Percentiles rank a stretch among this genome's conserved stretches.
Evolutionary conservation across 2,329 filamentous ascomycete genomes (phyloP).

Genomic region (Cercospora zeina): DNA sequence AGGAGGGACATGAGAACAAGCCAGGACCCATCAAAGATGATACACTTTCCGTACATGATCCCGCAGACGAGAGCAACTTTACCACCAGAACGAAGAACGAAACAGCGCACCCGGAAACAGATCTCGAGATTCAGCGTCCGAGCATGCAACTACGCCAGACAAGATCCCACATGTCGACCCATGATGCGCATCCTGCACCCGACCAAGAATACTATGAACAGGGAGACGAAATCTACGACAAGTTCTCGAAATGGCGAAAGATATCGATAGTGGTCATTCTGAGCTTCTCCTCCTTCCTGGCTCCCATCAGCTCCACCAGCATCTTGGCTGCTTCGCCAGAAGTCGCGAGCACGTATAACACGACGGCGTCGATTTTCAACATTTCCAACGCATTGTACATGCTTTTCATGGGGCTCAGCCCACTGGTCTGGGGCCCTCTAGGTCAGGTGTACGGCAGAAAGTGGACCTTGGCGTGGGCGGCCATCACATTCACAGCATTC

Average conservation of each 20-base stretch:
- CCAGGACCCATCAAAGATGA: conserved; percentile 19
- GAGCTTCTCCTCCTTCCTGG: conserved; percentile 73
- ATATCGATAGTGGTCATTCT: conserved; percentile 66
- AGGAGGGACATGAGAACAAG: conserved; percentile 22
- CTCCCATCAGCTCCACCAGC: conserved; percentile 72
- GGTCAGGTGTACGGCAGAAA: conserved; percentile 53
- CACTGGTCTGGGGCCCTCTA: conserved; percentile 71
- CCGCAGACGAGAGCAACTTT: not conserved
- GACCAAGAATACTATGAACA: conserved; percentile 43
- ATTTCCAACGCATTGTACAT: conserved; percentile 74
- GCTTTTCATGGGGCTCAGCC: conserved; percentile 69
- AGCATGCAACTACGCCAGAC: conserved; percentile 36
- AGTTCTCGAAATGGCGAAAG: conserved; percentile 63
- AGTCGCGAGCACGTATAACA: conserved; percentile 57
- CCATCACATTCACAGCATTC: conserved; percentile 65
- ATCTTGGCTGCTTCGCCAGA: conserved; percentile 73
- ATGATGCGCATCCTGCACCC: conserved; percentile 34
- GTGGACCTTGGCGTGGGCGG: conserved; percentile 58
- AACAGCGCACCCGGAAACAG: conserved; percentile 13
- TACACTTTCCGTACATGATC: conserved; percentile 15
- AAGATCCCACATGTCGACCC: conserved; percentile 37
- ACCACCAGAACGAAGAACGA: conserved; percentile 16
- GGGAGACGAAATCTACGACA: conserved; percentile 62
- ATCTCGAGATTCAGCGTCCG: conserved; percentile 24
- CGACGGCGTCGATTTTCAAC: conserved; percentile 69